Percentiles rank a stretch among this genome's conserved stretches.
These are phyloP conservation scores for Conoideocrella luteorostrata DNA, from an alignment of 2,329 filamentous ascomycete species.

Conservation along the genomic window DNA sequence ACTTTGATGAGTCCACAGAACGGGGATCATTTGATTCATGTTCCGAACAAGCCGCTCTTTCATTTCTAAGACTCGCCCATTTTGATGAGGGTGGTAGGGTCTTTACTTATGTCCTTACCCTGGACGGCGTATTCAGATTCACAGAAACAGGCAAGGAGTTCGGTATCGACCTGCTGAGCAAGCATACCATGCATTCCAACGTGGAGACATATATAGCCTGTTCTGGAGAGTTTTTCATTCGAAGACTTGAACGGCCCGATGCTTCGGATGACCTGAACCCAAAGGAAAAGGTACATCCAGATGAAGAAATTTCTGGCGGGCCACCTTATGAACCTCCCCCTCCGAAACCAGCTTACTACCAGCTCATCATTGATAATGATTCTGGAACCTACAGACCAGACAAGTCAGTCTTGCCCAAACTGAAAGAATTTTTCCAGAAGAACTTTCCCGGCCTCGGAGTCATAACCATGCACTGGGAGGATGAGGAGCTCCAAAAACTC, in stretches of 20 bases:
- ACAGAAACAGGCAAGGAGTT: slow-evolving; percentile 96
- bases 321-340: slow-evolving; percentile 39
- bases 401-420: slow-evolving; percentile 62
- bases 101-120: slow-evolving; percentile 86
- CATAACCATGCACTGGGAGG: slow-evolving; percentile 70
- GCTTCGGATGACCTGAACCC: slow-evolving; percentile 37
- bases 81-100: slow-evolving; percentile 80
- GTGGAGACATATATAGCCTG: slow-evolving; percentile 87
- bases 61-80: slow-evolving; percentile 81
- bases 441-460: slow-evolving; percentile 76
- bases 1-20: slow-evolving; percentile 71
- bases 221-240: slow-evolving; percentile 88
- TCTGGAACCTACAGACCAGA: slow-evolving; percentile 90
- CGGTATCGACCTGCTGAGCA: slow-evolving; percentile 84
- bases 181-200: slow-evolving; percentile 96
- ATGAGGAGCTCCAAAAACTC: slow-evolving; percentile 63
- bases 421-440: slow-evolving; percentile 62
- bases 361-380: slow-evolving; percentile 92
- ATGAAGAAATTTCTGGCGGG: slow-evolving; percentile 39
- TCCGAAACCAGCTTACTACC: slow-evolving; percentile 55
- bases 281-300: slow-evolving; percentile 44
- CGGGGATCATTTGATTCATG: slow-evolving; percentile 63
- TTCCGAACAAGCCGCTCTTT: slow-evolving; percentile 62
- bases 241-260: slow-evolving; percentile 52
- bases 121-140: slow-evolving; percentile 82